Evolutionary conservation across 2,329 filamentous ascomycete species (phyloP).

Genomic region (Diplodia mutila): DNA sequence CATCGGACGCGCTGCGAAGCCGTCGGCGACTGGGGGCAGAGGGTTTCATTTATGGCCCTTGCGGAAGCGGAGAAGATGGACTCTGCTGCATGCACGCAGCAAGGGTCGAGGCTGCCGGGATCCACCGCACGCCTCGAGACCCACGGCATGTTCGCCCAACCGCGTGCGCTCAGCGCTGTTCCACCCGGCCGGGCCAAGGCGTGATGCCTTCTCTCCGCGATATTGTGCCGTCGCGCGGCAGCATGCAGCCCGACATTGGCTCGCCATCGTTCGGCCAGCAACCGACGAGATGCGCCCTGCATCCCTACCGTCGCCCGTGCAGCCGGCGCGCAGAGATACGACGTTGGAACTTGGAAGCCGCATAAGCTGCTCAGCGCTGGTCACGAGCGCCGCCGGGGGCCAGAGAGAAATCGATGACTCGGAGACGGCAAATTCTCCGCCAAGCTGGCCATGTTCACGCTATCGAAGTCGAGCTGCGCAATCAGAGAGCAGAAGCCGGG

Average conservation of each 20-base stretch:
- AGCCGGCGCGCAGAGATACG: neutral
- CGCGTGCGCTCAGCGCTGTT: constrained; percentile 16
- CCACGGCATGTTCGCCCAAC: neutral
- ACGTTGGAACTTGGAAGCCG: neutral
- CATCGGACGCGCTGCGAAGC: neutral
- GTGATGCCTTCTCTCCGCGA: constrained; percentile 13
- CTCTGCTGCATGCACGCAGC: constrained; percentile 12
- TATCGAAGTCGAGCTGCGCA: constrained; percentile 8
- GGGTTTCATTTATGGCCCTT: constrained; percentile 22
- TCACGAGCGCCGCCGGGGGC: constrained; percentile 5
- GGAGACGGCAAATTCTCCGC: constrained; percentile 5
- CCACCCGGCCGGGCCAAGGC: constrained; percentile 19
- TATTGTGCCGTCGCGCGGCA: constrained; percentile 14
- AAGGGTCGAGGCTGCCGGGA: constrained; percentile 8
- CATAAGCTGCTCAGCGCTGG: neutral
- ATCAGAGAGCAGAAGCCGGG: constrained; percentile 2
- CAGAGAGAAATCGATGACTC: neutral
- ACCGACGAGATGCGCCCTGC: constrained; percentile 1
- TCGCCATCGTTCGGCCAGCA: constrained; percentile 2
- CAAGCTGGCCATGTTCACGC: neutral
- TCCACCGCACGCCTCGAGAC: constrained; percentile 7
- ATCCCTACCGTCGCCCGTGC: constrained; percentile 11
- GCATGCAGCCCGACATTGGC: constrained; percentile 18
- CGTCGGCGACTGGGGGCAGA: neutral
- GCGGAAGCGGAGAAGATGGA: constrained; percentile 23